These are phyloP conservation scores for Arctium lappa DNA, from an alignment of 129 eudicot species.

Conservation along the genomic window DNA sequence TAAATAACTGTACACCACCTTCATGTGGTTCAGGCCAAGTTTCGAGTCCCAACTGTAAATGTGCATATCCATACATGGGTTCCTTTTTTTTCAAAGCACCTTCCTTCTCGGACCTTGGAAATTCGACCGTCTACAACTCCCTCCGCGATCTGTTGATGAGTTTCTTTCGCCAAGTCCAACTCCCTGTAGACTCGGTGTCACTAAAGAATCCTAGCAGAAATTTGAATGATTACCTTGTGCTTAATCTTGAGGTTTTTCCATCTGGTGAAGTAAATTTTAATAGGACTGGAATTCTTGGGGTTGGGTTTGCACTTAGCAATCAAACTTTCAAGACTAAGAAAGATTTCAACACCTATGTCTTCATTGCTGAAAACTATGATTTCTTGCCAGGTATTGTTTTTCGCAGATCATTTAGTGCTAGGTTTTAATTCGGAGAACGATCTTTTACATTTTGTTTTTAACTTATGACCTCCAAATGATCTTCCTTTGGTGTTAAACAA, in stretches of 20 bases:
- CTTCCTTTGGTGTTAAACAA: too few relatives aligned
- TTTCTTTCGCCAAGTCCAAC: constrained; percentile 15
- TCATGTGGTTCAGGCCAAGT: constrained; percentile 35
- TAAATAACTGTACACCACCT: constrained; percentile 27
- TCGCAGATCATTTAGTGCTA: not conserved
- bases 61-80: constrained; percentile 57
- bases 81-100: constrained; percentile 32
- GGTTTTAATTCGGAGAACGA: not conserved
- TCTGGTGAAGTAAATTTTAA: constrained; percentile 42
- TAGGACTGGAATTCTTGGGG: constrained; percentile 34
- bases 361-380: constrained; percentile 23
- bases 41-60: constrained; percentile 47
- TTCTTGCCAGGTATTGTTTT: constrained; percentile 31
- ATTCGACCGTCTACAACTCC: constrained; percentile 18
- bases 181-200: constrained; percentile 49
- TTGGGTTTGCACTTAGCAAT: constrained; percentile 41
- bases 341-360: constrained; percentile 44
- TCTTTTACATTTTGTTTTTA: too few relatives aligned
- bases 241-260: constrained; percentile 47
- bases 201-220: constrained; percentile 33
- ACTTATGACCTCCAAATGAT: too few relatives aligned
- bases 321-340: constrained; percentile 49
- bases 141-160: constrained; percentile 28
- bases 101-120: constrained; percentile 48
- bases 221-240: constrained; percentile 30